These are phyloP conservation scores for Bipolaris oryzae DNA, from an alignment of 2,329 filamentous ascomycete genomes.

Conservation along the genomic window DNA sequence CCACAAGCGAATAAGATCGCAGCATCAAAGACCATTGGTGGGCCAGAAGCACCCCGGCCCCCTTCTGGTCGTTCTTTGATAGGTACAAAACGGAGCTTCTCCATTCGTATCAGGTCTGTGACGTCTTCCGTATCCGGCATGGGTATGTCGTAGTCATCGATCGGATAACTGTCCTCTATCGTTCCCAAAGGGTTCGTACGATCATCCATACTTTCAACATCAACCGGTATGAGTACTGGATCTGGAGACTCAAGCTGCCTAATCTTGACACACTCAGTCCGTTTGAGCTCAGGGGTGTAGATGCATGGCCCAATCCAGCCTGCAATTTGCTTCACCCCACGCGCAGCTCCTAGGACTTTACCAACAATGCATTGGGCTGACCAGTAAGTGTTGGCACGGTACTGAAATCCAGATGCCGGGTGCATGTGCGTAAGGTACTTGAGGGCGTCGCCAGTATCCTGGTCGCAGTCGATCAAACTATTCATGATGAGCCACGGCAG, in stretches of 20 bases:
- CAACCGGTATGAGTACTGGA: constrained; percentile 59
- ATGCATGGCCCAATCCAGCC: constrained; percentile 78
- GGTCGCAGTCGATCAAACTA: constrained; percentile 75
- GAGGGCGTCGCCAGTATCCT: constrained; percentile 68
- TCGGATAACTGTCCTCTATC: constrained; percentile 64
- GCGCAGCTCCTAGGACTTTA: constrained; percentile 70
- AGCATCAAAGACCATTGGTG: constrained; percentile 47
- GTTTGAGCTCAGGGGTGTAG: constrained; percentile 68
- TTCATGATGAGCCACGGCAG: constrained; percentile 81
- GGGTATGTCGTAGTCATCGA: constrained; percentile 70
- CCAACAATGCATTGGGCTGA: constrained; percentile 73
- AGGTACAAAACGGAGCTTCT: constrained; percentile 67
- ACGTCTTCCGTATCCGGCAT: constrained; percentile 63
- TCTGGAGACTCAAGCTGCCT: constrained; percentile 65
- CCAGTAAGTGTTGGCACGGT: constrained; percentile 80
- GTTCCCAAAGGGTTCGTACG: constrained; percentile 74
- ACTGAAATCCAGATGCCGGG: constrained; percentile 75
- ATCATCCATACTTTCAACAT: constrained; percentile 69
- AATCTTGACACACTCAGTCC: constrained; percentile 73
- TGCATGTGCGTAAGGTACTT: constrained; percentile 71
- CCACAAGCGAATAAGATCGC: constrained; percentile 50
- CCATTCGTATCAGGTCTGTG: constrained; percentile 71
- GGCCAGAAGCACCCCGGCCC: constrained; percentile 32
- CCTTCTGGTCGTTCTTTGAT: constrained; percentile 46
- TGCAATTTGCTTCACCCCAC: constrained; percentile 71